Conservation (phyloP, 2,329 filamentous ascomycete species). For the Trichoderma cornu-damae region DNA sequence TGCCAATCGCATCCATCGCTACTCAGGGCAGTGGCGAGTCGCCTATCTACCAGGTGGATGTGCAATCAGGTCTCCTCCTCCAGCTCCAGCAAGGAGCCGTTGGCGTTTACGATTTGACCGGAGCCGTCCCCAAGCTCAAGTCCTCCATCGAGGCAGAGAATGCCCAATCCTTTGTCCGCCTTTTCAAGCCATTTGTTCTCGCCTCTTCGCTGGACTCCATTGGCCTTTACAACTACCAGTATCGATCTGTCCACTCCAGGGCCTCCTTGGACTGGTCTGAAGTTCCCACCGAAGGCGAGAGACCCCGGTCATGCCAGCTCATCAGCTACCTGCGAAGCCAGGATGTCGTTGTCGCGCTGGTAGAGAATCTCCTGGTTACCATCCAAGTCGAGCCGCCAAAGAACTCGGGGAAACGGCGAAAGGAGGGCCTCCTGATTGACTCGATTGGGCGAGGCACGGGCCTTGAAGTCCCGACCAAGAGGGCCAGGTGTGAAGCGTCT, state of each 20-base stretch:
- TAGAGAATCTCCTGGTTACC: conserved; percentile 59
- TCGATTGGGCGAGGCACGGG: conserved; percentile 62
- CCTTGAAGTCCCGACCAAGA: conserved; percentile 35
- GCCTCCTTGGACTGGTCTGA: conserved; percentile 41
- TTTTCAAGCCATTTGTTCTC: conserved; percentile 63
- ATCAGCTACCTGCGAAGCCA: conserved; percentile 60
- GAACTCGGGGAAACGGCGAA: conserved; percentile 50
- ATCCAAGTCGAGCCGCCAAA: conserved; percentile 63
- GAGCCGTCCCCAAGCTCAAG: conserved; percentile 55
- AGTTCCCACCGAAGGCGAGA: conserved; percentile 35
- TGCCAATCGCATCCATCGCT: conserved; percentile 31
- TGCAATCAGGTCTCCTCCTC: conserved; percentile 58
- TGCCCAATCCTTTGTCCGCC: conserved; percentile 57
- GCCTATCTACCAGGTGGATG: conserved; percentile 52
- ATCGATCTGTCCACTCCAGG: conserved; percentile 54
- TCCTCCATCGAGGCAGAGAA: conserved; percentile 49
- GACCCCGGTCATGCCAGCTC: conserved; percentile 40
- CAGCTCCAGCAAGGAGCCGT: conserved; percentile 52
- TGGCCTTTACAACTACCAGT: conserved; percentile 64
- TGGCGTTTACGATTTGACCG: conserved; percentile 58
- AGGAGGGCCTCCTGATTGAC: conserved; percentile 63
- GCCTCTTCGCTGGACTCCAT: conserved; percentile 53
- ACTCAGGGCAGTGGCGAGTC: not conserved
- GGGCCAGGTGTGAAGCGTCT: conserved; percentile 29
- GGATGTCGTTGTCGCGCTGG: conserved; percentile 60